phyloP scores from a whole-genome alignment of 2,329 filamentous ascomycete genomes.

The Fusarium sp. region DNA sequence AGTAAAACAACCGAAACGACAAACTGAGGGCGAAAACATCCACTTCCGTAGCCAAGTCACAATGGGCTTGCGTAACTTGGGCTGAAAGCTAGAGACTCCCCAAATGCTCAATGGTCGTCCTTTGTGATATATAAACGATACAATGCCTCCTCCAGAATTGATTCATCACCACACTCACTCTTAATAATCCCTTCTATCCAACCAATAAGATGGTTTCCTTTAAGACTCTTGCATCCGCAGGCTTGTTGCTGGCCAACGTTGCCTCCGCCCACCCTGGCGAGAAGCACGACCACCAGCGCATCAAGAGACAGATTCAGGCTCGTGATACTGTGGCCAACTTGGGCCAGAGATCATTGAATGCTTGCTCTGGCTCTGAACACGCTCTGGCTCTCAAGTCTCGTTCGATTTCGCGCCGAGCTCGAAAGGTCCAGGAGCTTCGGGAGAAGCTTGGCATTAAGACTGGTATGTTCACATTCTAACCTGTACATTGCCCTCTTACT shows the following conservation, averaged over 20 bases:
- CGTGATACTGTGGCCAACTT: constrained; percentile 7
- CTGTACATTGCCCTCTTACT: accelerated
- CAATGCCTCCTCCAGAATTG: neutral
- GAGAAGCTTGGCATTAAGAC: constrained; percentile 18
- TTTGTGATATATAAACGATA: neutral
- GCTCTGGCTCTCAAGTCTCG: constrained; percentile 7
- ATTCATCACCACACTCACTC: neutral
- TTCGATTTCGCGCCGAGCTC: constrained; percentile 7
- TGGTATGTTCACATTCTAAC: neutral
- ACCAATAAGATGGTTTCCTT: constrained; percentile 3
- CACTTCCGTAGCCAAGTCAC: neutral
- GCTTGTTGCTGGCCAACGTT: neutral
- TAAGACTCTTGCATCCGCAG: constrained; percentile 1
- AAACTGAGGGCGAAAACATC: neutral
- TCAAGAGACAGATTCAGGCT: constrained; percentile 23
- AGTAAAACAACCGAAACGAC: neutral
- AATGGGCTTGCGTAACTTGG: neutral
- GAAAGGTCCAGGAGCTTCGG: constrained; percentile 13
- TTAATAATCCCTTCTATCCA: neutral
- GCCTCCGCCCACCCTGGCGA: constrained; percentile 12
- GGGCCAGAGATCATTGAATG: constrained; percentile 3
- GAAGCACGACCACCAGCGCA: constrained; percentile 15
- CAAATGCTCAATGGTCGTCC: neutral
- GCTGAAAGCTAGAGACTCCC: neutral
- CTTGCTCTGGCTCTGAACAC: constrained; percentile 3